Base-by-base conservation (phyloP, 1,139 yeast genomes). In the Scheffersomyces illinoinensis region DNA sequence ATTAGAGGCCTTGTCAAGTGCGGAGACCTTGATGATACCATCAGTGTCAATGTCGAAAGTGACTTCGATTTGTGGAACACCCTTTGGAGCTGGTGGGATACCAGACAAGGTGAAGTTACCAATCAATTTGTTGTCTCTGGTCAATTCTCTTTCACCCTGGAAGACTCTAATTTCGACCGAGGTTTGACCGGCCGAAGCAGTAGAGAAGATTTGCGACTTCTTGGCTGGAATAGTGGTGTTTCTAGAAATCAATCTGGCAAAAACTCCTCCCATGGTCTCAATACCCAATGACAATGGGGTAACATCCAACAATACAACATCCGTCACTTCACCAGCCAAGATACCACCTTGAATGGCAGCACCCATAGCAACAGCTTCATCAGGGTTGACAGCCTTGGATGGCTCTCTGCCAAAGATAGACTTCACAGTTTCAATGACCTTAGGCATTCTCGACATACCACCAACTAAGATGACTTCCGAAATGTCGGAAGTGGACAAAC, bases 371-470 rank as follows among this genome's bases (percentile, higher is more conserved):
- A 95, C 99, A 66, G 99, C 99, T 85, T 95, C 99, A 79, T 95
- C 99, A 71, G 99, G 99, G 90, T 95, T 96, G 75, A 95, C 98
- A 68, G 97, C 93, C 87, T 95, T 96, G 68, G 97, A 91, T 74
- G 99, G 98, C 75, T 95, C 97, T 80, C 87, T 91, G 76, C 96
- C 96, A 79, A 95, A 95, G 71, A 95, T 84, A 66, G 85, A 78
- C 84, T 93, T 93, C 76, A 95, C 99, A 71, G 98, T 93, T 77
- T 93, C 98, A 66, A 92, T 85, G 75, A 95, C 98, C 89, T 95
- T 96, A 81, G 99, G 99, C 99, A 95, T 95, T 86, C 99, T 92
- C 64, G 98, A 90, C 99, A 93, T 95, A 89, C 99, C 99, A 87
- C 99, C 99, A 69, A 95, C 99, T 68, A 95, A 86, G 75, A 95